Conservation (phyloP, 2,329 filamentous ascomycete genomes). For the Penicillium sp. region DNA sequence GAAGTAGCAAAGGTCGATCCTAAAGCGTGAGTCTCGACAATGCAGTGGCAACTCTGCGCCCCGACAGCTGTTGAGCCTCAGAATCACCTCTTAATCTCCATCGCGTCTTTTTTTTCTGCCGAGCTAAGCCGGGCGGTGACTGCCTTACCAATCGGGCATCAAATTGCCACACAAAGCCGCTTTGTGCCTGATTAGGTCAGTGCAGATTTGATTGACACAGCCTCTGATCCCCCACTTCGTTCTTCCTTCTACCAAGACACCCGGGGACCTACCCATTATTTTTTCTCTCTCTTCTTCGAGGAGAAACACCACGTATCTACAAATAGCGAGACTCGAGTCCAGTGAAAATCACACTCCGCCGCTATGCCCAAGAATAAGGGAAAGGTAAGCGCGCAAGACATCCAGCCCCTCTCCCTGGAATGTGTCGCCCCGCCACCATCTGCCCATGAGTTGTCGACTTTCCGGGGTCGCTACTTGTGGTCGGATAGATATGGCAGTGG, state of each 20-base stretch:
- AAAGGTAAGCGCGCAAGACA: slow-evolving; percentile 66
- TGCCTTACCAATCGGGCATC: slow-evolving; percentile 9
- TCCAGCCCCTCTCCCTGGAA: slow-evolving; percentile 25
- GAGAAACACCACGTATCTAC: slow-evolving; percentile 11
- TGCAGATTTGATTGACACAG: slow-evolving; percentile 22
- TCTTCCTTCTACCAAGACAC: slow-evolving; percentile 14
- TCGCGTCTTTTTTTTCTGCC: slow-evolving; percentile 9
- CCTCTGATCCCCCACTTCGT: slow-evolving; percentile 14
- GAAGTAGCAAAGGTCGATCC: not conserved
- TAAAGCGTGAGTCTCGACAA: not conserved
- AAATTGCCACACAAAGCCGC: slow-evolving; percentile 5
- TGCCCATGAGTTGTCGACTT: slow-evolving; percentile 1
- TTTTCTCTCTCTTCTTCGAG: slow-evolving; percentile 17
- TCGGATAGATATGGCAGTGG: not conserved
- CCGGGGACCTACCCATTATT: slow-evolving; percentile 11
- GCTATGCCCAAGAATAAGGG: slow-evolving; percentile 99
- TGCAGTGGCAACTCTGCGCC: not conserved
- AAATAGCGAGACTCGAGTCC: slow-evolving; percentile 19
- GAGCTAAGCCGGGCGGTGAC: not conserved
- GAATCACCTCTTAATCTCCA: not conserved
- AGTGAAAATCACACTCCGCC: slow-evolving; percentile 32
- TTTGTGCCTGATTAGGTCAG: slow-evolving; percentile 27
- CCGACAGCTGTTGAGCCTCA: not conserved
- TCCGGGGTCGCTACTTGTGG: not conserved
- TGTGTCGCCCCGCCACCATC: slow-evolving; percentile 21